A percentile compares a stretch with the other conserved stretches of the same genome.
These are phyloP conservation scores for Xanthoconium purpureum DNA, from an alignment of 768 basidiomycete species.

Conservation along the genomic window DNA sequence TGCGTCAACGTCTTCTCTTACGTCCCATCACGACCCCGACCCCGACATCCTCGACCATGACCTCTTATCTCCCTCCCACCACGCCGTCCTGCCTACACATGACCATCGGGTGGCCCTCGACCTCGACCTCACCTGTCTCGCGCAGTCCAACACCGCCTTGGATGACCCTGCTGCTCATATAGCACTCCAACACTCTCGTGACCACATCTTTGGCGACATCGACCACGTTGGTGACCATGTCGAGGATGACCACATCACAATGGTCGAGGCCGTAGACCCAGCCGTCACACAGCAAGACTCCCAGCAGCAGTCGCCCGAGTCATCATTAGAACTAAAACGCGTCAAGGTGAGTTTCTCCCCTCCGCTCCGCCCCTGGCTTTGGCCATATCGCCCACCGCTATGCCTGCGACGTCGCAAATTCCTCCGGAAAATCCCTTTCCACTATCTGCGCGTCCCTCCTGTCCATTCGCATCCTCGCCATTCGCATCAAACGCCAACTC, in stretches of 20 bases:
- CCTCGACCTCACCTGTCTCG: constrained; percentile 28
- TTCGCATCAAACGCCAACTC: constrained; percentile 29
- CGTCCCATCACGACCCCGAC: constrained; percentile 29
- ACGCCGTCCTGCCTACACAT: constrained; percentile 26
- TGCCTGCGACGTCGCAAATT: constrained; percentile 26
- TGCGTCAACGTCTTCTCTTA: constrained; percentile 29
- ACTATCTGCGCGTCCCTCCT: constrained; percentile 11
- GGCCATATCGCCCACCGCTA: constrained; percentile 14
- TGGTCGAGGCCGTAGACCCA: constrained; percentile 37
- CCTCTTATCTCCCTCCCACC: constrained; percentile 33
- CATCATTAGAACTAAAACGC: constrained; percentile 77
- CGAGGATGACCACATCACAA: constrained; percentile 33
- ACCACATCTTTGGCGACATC: constrained; percentile 33
- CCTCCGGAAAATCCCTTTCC: constrained; percentile 7
- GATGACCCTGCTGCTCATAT: constrained; percentile 27
- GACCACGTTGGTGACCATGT: constrained; percentile 33
- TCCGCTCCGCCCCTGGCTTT: constrained; percentile 16
- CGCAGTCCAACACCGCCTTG: constrained; percentile 27
- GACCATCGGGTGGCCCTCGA: constrained; percentile 32
- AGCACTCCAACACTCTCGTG: constrained; percentile 29
- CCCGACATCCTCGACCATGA: constrained; percentile 33
- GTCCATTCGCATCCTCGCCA: constrained; percentile 20
- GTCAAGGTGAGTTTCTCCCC: constrained; percentile 60
- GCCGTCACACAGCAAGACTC: constrained; percentile 49
- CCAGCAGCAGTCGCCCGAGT: constrained; percentile 60